These are phyloP conservation scores for Colletotrichum plurivorum DNA, from an alignment of 2,329 filamentous ascomycete genomes.

Conservation along the genomic window DNA sequence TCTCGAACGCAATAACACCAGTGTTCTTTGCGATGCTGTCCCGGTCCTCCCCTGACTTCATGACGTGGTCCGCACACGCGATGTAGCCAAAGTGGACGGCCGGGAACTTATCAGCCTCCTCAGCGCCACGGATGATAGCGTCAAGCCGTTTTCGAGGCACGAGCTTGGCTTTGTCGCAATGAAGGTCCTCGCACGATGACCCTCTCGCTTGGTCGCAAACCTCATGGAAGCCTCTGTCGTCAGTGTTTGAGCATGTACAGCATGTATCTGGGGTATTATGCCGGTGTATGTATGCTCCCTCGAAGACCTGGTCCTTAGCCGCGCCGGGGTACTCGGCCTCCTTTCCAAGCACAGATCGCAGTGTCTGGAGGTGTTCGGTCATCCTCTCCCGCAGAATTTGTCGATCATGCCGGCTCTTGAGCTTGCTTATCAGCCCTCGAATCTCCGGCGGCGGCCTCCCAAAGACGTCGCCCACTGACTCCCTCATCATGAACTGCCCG, in stretches of 20 bases:
- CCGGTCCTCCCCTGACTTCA: conserved; percentile 38
- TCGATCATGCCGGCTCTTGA: conserved; percentile 13
- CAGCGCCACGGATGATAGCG: neutral
- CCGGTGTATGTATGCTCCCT: conserved; percentile 49
- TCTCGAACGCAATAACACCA: conserved; percentile 44
- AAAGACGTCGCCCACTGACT: conserved; percentile 46
- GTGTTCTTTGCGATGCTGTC: conserved; percentile 44
- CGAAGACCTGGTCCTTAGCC: conserved; percentile 48
- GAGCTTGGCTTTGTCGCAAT: neutral
- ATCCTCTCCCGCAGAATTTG: conserved; percentile 34
- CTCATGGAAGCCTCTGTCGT: neutral
- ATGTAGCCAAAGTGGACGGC: conserved; percentile 34
- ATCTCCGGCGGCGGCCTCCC: conserved; percentile 48
- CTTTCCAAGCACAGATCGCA: neutral
- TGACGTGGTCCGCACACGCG: conserved; percentile 39
- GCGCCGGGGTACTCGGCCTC: conserved; percentile 46
- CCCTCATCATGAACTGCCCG: conserved; percentile 44
- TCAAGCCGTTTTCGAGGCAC: conserved; percentile 16
- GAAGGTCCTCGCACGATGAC: conserved; percentile 41
- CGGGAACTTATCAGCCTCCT: neutral
- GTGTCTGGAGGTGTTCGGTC: neutral
- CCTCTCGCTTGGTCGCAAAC: conserved; percentile 43
- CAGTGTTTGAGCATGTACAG: neutral
- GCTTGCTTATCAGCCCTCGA: conserved; percentile 43
- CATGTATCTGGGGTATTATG: conserved; percentile 41